phyloP scores from a whole-genome alignment of 225 moss, liverwort and hornwort species.

The Bryum argenteum region DNA sequence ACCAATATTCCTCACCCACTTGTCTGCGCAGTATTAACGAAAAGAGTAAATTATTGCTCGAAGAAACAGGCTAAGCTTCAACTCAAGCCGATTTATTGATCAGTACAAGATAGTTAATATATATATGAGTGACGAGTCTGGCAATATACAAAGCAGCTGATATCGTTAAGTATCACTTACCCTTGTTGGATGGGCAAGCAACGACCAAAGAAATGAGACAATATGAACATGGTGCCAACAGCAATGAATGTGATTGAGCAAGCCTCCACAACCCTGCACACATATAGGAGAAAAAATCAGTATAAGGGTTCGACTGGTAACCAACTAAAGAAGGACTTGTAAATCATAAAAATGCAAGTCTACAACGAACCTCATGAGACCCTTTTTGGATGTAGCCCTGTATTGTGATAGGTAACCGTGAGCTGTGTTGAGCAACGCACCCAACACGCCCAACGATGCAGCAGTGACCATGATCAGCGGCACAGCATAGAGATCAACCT shows the following conservation, averaged over 20 bases:
- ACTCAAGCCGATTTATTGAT: too few species aligned
- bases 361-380: slow-evolving; percentile 53
- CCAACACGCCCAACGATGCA: slow-evolving; percentile 71
- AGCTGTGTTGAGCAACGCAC: slow-evolving; percentile 70
- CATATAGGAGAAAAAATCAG: not conserved
- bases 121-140: not conserved
- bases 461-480: slow-evolving; percentile 78
- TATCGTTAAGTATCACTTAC: slow-evolving; percentile 38
- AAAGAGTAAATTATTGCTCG: slow-evolving; percentile 1
- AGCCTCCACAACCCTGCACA: slow-evolving; percentile 71
- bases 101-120: too few species aligned
- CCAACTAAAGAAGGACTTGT: not conserved
- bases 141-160: not conserved
- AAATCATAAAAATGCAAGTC: not conserved
- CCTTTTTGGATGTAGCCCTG: slow-evolving; percentile 59
- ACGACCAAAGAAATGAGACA: slow-evolving; percentile 66
- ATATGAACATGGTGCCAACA: slow-evolving; percentile 62
- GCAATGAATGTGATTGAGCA: slow-evolving; percentile 68
- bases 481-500: slow-evolving; percentile 67
- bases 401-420: slow-evolving; percentile 76
- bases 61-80: not conserved
- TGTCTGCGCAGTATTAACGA: slow-evolving; percentile 45
- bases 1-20: slow-evolving; percentile 63
- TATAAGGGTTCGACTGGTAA: not conserved
- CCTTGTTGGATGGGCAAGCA: slow-evolving; percentile 63